Conservation (phyloP, 495 filamentous ascomycete genomes). For the Tuber borchii region DNA sequence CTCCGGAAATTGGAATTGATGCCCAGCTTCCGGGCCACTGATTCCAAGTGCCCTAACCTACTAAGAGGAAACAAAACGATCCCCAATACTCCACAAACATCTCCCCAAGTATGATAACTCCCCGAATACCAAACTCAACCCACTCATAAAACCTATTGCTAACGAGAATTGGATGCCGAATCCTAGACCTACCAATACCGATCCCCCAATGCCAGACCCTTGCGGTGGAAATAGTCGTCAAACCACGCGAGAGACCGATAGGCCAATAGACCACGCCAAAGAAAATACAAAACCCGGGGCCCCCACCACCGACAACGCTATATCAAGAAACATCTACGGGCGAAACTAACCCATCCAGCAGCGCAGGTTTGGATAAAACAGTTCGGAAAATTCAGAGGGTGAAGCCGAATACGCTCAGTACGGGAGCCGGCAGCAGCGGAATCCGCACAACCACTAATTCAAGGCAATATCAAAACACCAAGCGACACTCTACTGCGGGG, state of each 20-base stretch:
- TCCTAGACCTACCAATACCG: not conserved
- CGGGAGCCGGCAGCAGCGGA: not conserved
- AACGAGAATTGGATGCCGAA: not conserved
- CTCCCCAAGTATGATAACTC: not conserved
- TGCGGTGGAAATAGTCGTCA: not conserved
- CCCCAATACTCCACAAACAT: no score
- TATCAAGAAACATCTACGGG: not conserved
- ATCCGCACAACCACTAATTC: not conserved
- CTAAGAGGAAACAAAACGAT: no score
- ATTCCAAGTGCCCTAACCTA: no score
- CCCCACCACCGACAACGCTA: not conserved
- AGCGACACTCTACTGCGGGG: no score
- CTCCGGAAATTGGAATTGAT: no score
- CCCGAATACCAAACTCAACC: not conserved
- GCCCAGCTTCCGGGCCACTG: no score
- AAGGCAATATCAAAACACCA: not conserved
- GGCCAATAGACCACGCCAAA: not conserved
- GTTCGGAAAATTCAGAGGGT: not conserved
- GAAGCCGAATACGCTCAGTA: not conserved
- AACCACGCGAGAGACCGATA: not conserved
- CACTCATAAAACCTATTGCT: not conserved
- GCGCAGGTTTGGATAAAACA: not conserved
- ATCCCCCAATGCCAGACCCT: not conserved
- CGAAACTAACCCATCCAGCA: not conserved
- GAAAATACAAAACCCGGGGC: not conserved